phyloP scores from a whole-genome alignment of 2,329 filamentous ascomycete species.

The Trichoderma gracile region DNA sequence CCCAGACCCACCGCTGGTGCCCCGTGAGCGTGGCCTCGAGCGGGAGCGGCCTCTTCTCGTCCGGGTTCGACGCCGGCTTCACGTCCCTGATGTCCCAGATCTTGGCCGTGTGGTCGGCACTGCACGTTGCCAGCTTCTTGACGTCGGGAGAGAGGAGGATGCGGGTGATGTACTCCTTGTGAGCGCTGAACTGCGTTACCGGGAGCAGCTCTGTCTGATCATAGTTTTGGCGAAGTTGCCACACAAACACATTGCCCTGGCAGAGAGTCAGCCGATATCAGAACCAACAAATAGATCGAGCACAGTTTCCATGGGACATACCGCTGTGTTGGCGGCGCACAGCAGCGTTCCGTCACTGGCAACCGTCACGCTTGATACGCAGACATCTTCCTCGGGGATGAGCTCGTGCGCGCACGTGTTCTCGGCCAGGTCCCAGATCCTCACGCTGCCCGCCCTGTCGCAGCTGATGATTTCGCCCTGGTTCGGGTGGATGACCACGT shows the following conservation, averaged over 20 bases:
- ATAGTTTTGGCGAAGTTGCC: constrained; percentile 82
- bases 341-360: constrained; percentile 91
- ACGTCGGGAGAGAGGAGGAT: constrained; percentile 91
- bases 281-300: background rate
- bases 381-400: constrained; percentile 93
- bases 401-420: constrained; percentile 96
- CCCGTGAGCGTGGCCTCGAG: constrained; percentile 85
- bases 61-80: constrained; percentile 45
- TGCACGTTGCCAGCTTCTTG: constrained; percentile 91
- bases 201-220: constrained; percentile 84
- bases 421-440: constrained; percentile 95
- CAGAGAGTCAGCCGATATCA: background rate
- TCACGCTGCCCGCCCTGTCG: constrained; percentile 86
- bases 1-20: constrained; percentile 97
- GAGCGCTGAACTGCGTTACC: constrained; percentile 84
- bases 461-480: constrained; percentile 98
- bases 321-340: constrained; percentile 88
- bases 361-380: constrained; percentile 91
- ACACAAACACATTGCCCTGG: constrained; percentile 95
- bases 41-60: constrained; percentile 63
- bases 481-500: constrained; percentile 99
- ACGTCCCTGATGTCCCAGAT: constrained; percentile 89
- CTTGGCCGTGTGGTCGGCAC: constrained; percentile 88
- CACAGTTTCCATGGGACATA: constrained; percentile 44
- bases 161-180: constrained; percentile 90